Percentiles rank a stretch among this genome's conserved stretches.
phyloP scores from a whole-genome alignment of 176 grass and related monocot species.

The Ensete glaucum region DNA sequence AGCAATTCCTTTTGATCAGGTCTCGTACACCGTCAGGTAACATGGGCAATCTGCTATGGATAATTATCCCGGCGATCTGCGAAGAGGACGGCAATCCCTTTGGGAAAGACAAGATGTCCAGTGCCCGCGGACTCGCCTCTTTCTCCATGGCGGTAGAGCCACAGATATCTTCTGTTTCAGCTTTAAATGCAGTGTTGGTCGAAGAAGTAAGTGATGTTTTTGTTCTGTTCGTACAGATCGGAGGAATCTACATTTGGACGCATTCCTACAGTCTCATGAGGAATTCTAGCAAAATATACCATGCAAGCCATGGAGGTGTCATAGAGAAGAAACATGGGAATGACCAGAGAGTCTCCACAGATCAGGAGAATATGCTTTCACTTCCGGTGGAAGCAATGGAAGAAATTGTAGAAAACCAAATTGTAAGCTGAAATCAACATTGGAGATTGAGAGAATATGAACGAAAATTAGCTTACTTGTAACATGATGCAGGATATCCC shows the following conservation, averaged over 20 bases:
- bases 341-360: too few relatives aligned
- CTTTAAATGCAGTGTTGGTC: neutral
- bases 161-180: neutral
- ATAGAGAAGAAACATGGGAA: neutral
- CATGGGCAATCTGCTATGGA: slow-evolving; percentile 24
- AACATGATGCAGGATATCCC: neutral
- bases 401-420: too few relatives aligned
- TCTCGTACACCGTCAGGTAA: neutral
- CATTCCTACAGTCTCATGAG: slow-evolving; percentile 20
- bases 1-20: neutral
- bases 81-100: slow-evolving; percentile 21
- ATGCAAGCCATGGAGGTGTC: neutral
- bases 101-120: neutral
- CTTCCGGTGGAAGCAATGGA: too few relatives aligned
- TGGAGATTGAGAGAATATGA: neutral
- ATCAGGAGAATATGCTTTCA: too few relatives aligned
- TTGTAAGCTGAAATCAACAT: neutral
- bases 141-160: neutral
- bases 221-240: slow-evolving; percentile 9
- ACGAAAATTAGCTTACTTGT: neutral
- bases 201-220: too few relatives aligned
- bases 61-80: slow-evolving; percentile 26
- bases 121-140: slow-evolving; percentile 1
- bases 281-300: slow-evolving; percentile 15
- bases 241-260: slow-evolving; percentile 26